These are phyloP conservation scores for Brassica cretica DNA, from an alignment of 345 rosid species.

Conservation along the genomic window DNA sequence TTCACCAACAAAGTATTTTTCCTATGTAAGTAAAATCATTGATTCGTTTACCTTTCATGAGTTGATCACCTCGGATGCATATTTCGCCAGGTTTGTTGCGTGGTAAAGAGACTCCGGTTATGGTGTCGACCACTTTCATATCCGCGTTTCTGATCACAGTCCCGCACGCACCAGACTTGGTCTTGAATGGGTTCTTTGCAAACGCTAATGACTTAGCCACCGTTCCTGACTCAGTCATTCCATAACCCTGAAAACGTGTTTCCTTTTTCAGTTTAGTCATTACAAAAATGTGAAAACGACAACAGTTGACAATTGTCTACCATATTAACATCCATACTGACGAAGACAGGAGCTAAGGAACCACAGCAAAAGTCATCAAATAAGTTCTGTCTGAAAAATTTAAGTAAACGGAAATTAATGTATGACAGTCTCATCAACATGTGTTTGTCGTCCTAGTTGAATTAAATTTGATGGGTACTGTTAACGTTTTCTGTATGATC, in stretches of 20 bases:
- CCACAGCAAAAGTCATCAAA: neutral
- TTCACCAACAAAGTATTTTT: neutral
- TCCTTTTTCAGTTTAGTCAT: neutral
- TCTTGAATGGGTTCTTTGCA: neutral
- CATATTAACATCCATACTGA: neutral
- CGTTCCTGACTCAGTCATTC: neutral
- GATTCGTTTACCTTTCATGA: neutral
- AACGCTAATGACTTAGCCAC: neutral
- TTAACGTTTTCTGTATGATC: neutral
- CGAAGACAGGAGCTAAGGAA: neutral
- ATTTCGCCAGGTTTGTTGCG: neutral
- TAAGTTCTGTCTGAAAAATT: neutral
- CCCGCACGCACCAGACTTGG: neutral
- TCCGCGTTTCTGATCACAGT: neutral
- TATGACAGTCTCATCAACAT: neutral
- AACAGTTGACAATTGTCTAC: conserved; percentile 34
- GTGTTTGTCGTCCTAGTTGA: neutral
- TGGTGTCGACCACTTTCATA: neutral
- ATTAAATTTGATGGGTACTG: neutral
- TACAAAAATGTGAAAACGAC: conserved; percentile 31
- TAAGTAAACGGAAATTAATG: neutral
- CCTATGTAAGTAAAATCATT: neutral
- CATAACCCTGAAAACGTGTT: neutral
- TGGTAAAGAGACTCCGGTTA: neutral
- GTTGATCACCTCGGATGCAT: neutral